phyloP scores from a whole-genome alignment of 2,329 filamentous ascomycete species.

The Ascochyta lentis region DNA sequence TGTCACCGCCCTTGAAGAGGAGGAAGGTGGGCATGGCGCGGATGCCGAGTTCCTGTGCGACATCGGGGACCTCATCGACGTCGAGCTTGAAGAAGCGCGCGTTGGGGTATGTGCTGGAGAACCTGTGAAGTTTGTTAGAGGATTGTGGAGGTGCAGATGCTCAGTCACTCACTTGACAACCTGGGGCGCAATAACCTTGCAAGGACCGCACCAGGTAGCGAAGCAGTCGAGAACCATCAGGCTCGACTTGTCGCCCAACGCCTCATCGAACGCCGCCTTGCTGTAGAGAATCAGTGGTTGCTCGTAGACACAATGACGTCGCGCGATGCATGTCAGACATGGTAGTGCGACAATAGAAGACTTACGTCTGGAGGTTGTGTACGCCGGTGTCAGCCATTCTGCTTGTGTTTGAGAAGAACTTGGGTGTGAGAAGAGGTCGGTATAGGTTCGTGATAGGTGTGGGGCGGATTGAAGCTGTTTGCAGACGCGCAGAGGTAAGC shows the following conservation, averaged over 20 bases:
- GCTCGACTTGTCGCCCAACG: constrained; percentile 60
- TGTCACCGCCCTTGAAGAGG: constrained; percentile 80
- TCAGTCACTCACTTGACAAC: constrained; percentile 65
- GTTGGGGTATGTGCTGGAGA: constrained; percentile 64
- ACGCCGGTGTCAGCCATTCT: constrained; percentile 56
- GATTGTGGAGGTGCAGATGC: neutral
- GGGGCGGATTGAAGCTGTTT: constrained; percentile 41
- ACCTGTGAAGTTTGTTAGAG: constrained; percentile 51
- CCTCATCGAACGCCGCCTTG: constrained; percentile 64
- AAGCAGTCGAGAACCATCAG: constrained; percentile 85
- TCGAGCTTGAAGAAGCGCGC: constrained; percentile 88
- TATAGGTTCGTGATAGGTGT: constrained; percentile 41
- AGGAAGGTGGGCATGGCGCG: constrained; percentile 93
- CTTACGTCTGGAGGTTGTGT: constrained; percentile 57
- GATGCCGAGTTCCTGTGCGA: constrained; percentile 79
- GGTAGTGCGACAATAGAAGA: constrained; percentile 18
- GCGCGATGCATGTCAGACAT: constrained; percentile 7
- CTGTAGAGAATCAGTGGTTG: constrained; percentile 50
- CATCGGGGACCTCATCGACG: constrained; percentile 79
- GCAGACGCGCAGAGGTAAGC: constrained; percentile 51
- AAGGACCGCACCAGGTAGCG: constrained; percentile 92
- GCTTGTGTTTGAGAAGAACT: constrained; percentile 52
- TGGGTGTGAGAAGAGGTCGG: constrained; percentile 42
- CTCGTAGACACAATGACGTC: constrained; percentile 21
- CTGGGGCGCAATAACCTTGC: constrained; percentile 85